These are phyloP conservation scores for Giardia muris DNA, from an alignment of 208 protist genomes.

Conservation along the genomic window DNA sequence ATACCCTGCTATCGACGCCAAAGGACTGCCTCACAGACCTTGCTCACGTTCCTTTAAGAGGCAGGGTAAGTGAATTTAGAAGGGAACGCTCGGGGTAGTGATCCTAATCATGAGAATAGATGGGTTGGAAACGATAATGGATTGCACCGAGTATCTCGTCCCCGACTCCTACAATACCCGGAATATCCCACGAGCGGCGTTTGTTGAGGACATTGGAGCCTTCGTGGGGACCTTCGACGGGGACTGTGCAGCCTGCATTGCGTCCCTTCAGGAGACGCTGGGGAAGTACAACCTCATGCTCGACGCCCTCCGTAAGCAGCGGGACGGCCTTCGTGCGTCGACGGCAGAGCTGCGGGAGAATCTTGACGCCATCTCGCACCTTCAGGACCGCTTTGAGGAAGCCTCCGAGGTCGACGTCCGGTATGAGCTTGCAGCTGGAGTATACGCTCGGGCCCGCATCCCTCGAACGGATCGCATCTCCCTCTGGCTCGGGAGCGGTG, in stretches of 20 bases:
- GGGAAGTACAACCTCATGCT: slow-evolving; percentile 9
- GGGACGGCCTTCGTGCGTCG: not conserved
- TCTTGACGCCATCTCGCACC: not conserved
- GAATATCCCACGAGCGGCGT: slow-evolving; percentile 15
- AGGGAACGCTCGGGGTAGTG: too few relatives aligned
- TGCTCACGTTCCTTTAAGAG: too few relatives aligned
- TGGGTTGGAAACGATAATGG: too few relatives aligned
- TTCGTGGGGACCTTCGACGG: not conserved
- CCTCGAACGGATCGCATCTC: not conserved
- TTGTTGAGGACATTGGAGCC: not conserved
- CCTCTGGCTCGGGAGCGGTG: not conserved
- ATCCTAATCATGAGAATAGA: too few relatives aligned
- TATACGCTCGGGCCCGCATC: slow-evolving; percentile 8
- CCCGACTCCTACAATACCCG: slow-evolving; percentile 12
- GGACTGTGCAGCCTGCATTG: not conserved
- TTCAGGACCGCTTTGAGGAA: not conserved
- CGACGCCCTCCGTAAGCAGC: not conserved
- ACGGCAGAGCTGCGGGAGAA: not conserved
- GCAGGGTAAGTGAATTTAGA: too few relatives aligned
- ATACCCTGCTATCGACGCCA: too few relatives aligned
- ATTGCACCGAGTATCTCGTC: not conserved
- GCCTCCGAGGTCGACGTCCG: not conserved
- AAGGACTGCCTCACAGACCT: too few relatives aligned
- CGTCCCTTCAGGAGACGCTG: not conserved
- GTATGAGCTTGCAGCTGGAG: slow-evolving; percentile 13